Base-by-base conservation (phyloP, 2,329 filamentous ascomycete genomes). In the Parascedosporium putredinis region DNA sequence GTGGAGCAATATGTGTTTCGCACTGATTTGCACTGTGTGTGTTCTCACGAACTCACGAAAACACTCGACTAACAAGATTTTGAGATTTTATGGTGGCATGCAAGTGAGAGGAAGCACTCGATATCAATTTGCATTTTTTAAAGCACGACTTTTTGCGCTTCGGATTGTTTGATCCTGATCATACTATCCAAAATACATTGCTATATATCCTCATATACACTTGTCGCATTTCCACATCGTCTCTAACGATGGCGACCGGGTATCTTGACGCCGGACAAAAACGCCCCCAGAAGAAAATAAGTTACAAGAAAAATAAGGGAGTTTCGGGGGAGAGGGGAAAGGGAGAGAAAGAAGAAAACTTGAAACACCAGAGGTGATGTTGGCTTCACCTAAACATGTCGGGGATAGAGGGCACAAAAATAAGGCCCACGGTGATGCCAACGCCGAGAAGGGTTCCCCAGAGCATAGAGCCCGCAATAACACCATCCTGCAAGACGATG, bases 401-500 rank as follows among this genome's bases (percentile, higher is more conserved):
- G 7, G 22, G 16, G 8, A 46, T 6, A 31, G 31, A 34, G 9
- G 57, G 57, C 36, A 57, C 51, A 16, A 58, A 59, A 5, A 55
- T 25, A 18, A 56, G 53, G 9, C 56, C 54, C 5, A 56, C 54
- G 1, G 54, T 55, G n/a, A 59, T n/a, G 16, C 52, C 50, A 4
- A 58, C 59, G 2, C 59, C 50, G 24, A 62, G 29, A n/a, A 57
- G 34, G 25, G 57, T 59, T 55, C 49, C 49, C 53, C 59, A 64
- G 8, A 61, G 34, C 31, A 57, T 51, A 8, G 58, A 57, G 14
- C 60, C 56, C 25, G 55, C 44, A 1, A 63, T 57, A n/a, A 64
- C 60, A 9, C 54, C 55, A 46, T 61, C 55, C 48, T 64, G 62
- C 24, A 64, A 45, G n/a, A 57, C 45, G 20, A 55, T 50, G 22